These are phyloP conservation scores for Brassica nigra DNA, from an alignment of 345 rosid species.

Conservation along the genomic window DNA sequence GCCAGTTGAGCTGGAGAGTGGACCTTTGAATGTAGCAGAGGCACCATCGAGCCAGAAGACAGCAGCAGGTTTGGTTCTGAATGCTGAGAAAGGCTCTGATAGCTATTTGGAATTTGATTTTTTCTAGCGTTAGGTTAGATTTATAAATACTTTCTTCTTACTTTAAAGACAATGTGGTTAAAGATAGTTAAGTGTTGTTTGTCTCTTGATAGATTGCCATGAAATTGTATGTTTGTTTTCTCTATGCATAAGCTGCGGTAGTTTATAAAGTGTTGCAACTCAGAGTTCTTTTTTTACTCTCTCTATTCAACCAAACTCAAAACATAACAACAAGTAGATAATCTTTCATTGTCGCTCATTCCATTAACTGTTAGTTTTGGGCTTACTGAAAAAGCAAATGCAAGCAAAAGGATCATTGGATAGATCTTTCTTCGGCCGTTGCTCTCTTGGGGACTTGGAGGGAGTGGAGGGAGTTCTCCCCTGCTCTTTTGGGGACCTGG, in stretches of 20 bases:
- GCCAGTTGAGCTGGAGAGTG: constrained; percentile 64
- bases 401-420: constrained; percentile 42
- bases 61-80: constrained; percentile 36
- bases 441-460: constrained; percentile 18
- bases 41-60: constrained; percentile 55
- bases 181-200: constrained; percentile 40
- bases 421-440: constrained; percentile 32
- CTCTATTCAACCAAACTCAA: constrained; percentile 20
- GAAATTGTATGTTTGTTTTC: constrained; percentile 44
- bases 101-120: constrained; percentile 91
- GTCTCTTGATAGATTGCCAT: constrained; percentile 45
- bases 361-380: constrained; percentile 37
- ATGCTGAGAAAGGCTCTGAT: constrained; percentile 66
- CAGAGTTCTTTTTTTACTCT: background rate
- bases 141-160: constrained; percentile 39
- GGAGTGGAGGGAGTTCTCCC: constrained; percentile 30
- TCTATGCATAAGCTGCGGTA: constrained; percentile 16
- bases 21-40: constrained; percentile 48
- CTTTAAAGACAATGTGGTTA: constrained; percentile 15
- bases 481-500: constrained; percentile 17
- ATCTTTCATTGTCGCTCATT: constrained; percentile 8
- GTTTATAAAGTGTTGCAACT: constrained; percentile 25
- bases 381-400: constrained; percentile 52
- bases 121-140: constrained; percentile 63
- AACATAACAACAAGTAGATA: constrained; percentile 12